A percentile compares a stretch with the other conserved stretches of the same genome.
phyloP scores from a whole-genome alignment of 805 yeast genomes.

The Cyberlindnera petersonii region DNA sequence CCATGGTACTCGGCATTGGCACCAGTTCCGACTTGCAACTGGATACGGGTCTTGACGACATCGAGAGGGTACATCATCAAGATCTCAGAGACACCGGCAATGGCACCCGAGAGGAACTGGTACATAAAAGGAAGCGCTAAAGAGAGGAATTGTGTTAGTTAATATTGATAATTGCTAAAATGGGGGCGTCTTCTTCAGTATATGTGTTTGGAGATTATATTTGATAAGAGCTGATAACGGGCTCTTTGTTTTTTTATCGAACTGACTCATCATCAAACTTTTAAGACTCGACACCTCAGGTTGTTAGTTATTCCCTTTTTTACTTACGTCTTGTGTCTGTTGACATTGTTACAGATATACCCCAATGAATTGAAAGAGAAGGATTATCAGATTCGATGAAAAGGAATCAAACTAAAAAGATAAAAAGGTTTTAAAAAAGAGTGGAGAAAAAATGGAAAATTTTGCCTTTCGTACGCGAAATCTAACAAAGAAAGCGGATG shows the following conservation, averaged over 20 bases:
- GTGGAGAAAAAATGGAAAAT: constrained; percentile 12
- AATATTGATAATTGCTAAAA: not conserved
- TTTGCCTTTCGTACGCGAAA: constrained; percentile 4
- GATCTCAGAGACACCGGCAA: constrained; percentile 96
- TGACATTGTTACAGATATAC: constrained; percentile 3
- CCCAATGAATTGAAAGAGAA: too few relatives aligned
- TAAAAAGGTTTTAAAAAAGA: too few relatives aligned
- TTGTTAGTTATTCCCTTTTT: too few relatives aligned
- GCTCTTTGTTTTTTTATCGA: not conserved
- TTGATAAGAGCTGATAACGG: constrained; percentile 1
- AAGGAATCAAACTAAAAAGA: too few relatives aligned
- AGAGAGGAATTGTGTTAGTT: constrained; percentile 6
- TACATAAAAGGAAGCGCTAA: constrained; percentile 85
- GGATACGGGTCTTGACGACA: constrained; percentile 95
- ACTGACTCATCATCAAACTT: too few relatives aligned
- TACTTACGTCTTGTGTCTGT: constrained; percentile 17
- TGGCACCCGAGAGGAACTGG: constrained; percentile 89
- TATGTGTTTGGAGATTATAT: too few relatives aligned
- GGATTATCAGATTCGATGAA: too few relatives aligned
- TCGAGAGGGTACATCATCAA: constrained; percentile 95
- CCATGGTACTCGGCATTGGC: constrained; percentile 68
- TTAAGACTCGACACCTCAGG: too few relatives aligned
- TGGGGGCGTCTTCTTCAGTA: too few relatives aligned
- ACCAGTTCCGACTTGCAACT: constrained; percentile 57
- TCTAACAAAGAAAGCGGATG: not conserved